phyloP scores from a whole-genome alignment of 2,329 filamentous ascomycete species.

The Myriosclerotinia duriaeana region DNA sequence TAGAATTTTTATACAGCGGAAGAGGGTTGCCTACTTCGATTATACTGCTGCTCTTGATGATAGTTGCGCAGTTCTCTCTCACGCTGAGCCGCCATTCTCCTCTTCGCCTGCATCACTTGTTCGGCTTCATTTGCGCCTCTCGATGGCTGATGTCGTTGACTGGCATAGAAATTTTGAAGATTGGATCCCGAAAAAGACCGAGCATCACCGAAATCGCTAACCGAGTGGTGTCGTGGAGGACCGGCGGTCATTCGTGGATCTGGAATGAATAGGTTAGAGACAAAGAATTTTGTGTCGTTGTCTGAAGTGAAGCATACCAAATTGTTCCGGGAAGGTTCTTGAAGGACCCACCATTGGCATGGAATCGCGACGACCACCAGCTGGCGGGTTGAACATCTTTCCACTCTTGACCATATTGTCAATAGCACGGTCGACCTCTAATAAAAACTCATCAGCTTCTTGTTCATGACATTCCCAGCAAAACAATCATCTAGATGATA shows the following conservation, averaged over 20 bases:
- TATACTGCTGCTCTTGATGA: conserved; percentile 99
- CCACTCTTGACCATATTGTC: conserved; percentile 97
- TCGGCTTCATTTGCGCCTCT: conserved; percentile 86
- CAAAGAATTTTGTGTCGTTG: not conserved
- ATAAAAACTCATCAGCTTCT: conserved; percentile 25
- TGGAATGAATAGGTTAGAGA: conserved; percentile 42
- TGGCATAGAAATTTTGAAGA: conserved; percentile 90
- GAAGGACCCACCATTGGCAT: conserved; percentile 62
- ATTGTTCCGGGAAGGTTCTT: conserved; percentile 55
- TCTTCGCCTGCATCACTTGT: conserved; percentile 98
- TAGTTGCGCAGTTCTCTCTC: conserved; percentile 99
- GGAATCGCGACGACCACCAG: conserved; percentile 75
- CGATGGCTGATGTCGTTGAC: conserved; percentile 86
- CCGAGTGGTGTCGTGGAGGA: conserved; percentile 75
- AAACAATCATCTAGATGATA: not conserved
- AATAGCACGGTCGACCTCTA: conserved; percentile 93
- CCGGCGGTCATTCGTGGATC: conserved; percentile 67
- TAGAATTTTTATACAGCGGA: conserved; percentile 58
- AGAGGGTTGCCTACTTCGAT: conserved; percentile 92
- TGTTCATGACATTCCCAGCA: not conserved
- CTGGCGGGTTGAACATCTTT: conserved; percentile 70
- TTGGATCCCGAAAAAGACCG: conserved; percentile 73
- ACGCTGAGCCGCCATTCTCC: conserved; percentile 97
- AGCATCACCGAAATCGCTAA: conserved; percentile 74
- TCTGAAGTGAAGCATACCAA: conserved; percentile 51